phyloP scores from a whole-genome alignment of 768 basidiomycete species.

The Naganishia randhawae region DNA sequence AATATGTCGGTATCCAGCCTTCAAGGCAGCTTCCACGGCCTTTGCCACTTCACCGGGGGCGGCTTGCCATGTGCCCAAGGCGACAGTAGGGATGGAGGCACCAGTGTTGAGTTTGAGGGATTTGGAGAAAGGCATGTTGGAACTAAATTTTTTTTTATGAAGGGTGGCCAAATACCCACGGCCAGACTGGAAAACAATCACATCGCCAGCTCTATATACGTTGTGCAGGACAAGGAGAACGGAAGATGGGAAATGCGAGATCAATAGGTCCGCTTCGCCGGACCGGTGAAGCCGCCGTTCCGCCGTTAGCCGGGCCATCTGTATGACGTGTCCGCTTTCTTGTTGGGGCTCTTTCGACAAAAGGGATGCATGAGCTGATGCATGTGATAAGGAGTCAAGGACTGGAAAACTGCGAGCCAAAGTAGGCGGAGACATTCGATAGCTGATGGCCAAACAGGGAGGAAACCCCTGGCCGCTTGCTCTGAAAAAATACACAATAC shows the following conservation, averaged over 20 bases:
- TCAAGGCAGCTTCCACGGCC: slow-evolving; percentile 72
- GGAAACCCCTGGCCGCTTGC: no score
- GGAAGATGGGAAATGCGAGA: no score
- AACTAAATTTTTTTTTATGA: neutral
- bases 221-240: neutral
- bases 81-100: slow-evolving; percentile 53
- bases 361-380: no score
- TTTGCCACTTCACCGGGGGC: slow-evolving; percentile 64
- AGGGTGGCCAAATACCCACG: neutral
- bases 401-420: no score
- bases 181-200: neutral
- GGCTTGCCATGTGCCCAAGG: slow-evolving; percentile 68
- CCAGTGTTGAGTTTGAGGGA: slow-evolving; percentile 68
- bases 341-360: no score
- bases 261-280: neutral
- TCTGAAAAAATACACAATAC: neutral
- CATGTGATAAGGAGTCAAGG: no score
- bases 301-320: neutral
- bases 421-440: no score
- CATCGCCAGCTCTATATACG: neutral
- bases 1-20: slow-evolving; percentile 64
- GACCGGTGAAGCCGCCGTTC: neutral
- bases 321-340: neutral
- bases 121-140: slow-evolving; percentile 5
- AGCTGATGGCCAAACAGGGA: no score